Percentiles rank a stretch among this genome's conserved stretches.
These are phyloP conservation scores for Thalassiosira pacifica DNA, from an alignment of 352 stramenopile species.

Conservation along the genomic window DNA sequence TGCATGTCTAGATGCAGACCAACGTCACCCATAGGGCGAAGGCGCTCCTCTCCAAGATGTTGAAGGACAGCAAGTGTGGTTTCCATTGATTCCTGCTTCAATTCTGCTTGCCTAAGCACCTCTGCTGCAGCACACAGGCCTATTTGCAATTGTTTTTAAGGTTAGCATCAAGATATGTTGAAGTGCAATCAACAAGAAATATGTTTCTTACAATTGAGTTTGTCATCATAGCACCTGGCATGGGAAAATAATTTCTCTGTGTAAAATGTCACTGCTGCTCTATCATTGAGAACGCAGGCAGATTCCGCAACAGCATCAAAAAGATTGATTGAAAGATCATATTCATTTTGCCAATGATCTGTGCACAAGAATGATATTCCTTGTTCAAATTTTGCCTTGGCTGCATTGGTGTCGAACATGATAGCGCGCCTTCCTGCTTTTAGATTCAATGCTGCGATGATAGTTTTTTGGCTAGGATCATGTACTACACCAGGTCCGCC, in stretches of 20 bases:
- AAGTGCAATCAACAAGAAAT: too few species aligned
- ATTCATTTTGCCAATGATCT: constrained; percentile 44
- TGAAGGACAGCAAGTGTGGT: too few species aligned
- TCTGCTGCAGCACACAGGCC: too few species aligned
- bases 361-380: constrained; percentile 50
- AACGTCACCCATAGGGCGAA: too few species aligned
- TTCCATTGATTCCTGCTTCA: too few species aligned
- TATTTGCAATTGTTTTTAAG: too few species aligned
- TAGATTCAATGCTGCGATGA: background rate
- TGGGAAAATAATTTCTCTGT: constrained; percentile 17
- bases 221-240: constrained; percentile 25
- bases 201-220: background rate
- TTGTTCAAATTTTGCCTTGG: constrained; percentile 45
- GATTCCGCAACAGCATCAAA: constrained; percentile 37
- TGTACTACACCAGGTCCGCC: constrained; percentile 32
- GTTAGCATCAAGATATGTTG: too few species aligned
- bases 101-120: too few species aligned
- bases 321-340: constrained; percentile 44
- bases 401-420: constrained; percentile 34
- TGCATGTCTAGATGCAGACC: too few species aligned
- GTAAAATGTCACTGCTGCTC: constrained; percentile 1
- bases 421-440: background rate
- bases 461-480: constrained; percentile 28
- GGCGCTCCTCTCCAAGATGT: too few species aligned
- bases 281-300: background rate